Base-by-base conservation (phyloP, 2,329 filamentous ascomycete species). In the Tolypocladium cylindrosporum region DNA sequence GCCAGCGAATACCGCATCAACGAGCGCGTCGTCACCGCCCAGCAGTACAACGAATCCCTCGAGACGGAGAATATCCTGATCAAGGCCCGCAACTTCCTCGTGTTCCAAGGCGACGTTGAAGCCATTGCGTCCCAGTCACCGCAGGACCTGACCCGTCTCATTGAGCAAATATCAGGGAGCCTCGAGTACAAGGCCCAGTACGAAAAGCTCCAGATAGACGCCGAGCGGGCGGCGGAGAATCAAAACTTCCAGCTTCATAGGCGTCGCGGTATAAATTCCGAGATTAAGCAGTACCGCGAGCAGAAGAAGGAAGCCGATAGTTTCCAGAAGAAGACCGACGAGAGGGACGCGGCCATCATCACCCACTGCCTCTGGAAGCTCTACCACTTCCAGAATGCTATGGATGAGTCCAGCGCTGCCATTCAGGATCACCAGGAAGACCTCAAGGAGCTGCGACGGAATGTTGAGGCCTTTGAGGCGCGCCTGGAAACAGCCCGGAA, bases 51-150 rank as follows among this genome's bases (percentile, higher is more conserved):
- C 70, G 88, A 93, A 59, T 87, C 90, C 3, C 81, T 99, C 16
- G 94, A 99, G 72, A 79, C 85, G 24, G 93, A 99, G 72, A 97
- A 97, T 67, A 99, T 99, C 64, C 77, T 99, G 60, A 97, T 99
- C 78, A 97, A 96, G 73, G 94, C 94, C 40, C 85, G 94, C 63
- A 99, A 99, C 70, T 99, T 99, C 71, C 82, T 99, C 6, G 94
- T 99, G 41, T 99, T 99, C 71, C 94, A 99, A 73, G 95, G 94
- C 63, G 94, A 99, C 70, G 93, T 99, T 21, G 94, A 99, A 72
- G 90, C 91, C 31, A 97, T 99, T 68, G 95, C 94, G 2, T 91
- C 91, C 9, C 94, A 97, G 71, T 95, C 91, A 1, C 91, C 94
- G 0, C 92, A 91, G 65, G 94, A 97, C 67, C 82, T 99, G 43